Conservation (phyloP, 257 asterid genomes). For the Solanum piurae region DNA sequence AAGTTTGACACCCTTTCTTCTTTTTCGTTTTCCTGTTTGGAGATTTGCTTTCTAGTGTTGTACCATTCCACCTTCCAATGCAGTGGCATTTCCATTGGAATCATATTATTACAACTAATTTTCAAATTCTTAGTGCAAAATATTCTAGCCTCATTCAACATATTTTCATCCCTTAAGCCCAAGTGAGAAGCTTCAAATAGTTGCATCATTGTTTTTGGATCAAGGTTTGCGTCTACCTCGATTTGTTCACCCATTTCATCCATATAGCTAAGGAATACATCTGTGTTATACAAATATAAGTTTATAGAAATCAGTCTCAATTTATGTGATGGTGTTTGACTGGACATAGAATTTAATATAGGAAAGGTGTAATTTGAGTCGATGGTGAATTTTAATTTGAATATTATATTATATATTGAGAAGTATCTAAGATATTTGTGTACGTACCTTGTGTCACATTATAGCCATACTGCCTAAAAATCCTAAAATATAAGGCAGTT, state of each 20-base stretch:
- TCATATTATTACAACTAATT: neutral
- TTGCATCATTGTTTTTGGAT: slow-evolving; percentile 16
- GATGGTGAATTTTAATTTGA: too few relatives aligned
- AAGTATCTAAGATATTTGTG: neutral
- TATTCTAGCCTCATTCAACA: slow-evolving; percentile 15
- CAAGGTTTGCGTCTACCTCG: neutral
- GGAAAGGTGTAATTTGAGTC: too few relatives aligned
- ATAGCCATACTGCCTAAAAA: slow-evolving; percentile 48
- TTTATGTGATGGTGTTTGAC: neutral
- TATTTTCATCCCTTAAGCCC: slow-evolving; percentile 19
- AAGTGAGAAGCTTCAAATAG: slow-evolving; percentile 45
- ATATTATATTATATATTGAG: neutral
- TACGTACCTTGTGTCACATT: slow-evolving; percentile 38
- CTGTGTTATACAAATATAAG: slow-evolving; percentile 7
- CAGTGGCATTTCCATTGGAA: slow-evolving; percentile 6
- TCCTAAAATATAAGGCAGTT: slow-evolving; percentile 28
- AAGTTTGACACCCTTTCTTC: neutral
- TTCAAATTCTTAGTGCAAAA: neutral
- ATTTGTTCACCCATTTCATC: slow-evolving; percentile 10
- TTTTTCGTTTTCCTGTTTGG: neutral
- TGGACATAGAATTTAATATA: neutral
- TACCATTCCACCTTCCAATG: slow-evolving; percentile 43
- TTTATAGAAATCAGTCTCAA: neutral
- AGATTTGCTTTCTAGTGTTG: slow-evolving; percentile 22
- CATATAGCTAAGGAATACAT: slow-evolving; percentile 13